These are phyloP conservation scores for Leccinellum luteum DNA, from an alignment of 768 basidiomycete genomes.

Conservation along the genomic window DNA sequence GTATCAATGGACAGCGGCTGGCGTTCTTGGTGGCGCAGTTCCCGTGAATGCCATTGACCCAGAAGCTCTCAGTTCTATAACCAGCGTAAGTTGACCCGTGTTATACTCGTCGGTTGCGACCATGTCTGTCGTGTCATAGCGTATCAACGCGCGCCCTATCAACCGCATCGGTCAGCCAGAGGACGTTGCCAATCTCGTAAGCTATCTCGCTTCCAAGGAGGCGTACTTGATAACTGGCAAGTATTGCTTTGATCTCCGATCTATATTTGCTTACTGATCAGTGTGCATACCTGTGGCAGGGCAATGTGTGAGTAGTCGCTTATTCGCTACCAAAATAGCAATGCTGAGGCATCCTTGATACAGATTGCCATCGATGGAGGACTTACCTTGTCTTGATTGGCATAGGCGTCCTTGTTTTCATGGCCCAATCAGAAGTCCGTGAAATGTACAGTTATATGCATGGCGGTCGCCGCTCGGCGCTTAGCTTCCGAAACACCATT, in stretches of 20 bases:
- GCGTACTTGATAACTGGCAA: slow-evolving; percentile 37
- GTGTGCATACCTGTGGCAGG: background rate
- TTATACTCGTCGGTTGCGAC: background rate
- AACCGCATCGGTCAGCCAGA: slow-evolving; percentile 26
- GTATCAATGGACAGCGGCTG: background rate
- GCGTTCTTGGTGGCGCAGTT: background rate
- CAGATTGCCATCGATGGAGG: background rate
- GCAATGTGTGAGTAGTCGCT: background rate
- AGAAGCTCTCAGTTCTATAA: background rate
- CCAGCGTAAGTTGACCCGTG: background rate
- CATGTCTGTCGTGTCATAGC: background rate
- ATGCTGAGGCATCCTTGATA: background rate
- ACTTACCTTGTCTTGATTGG: background rate
- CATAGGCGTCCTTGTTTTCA: background rate
- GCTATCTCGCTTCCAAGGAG: slow-evolving; percentile 37
- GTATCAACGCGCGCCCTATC: background rate
- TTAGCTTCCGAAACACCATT: background rate
- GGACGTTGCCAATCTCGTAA: slow-evolving; percentile 36
- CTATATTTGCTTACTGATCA: background rate
- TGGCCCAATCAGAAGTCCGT: background rate
- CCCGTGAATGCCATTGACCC: background rate
- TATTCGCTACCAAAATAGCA: background rate
- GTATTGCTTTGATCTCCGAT: background rate
- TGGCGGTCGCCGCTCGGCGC: background rate
- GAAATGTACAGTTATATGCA: background rate